phyloP scores from a whole-genome alignment of 306 rosid genomes.

The Astragalus membranaceus region DNA sequence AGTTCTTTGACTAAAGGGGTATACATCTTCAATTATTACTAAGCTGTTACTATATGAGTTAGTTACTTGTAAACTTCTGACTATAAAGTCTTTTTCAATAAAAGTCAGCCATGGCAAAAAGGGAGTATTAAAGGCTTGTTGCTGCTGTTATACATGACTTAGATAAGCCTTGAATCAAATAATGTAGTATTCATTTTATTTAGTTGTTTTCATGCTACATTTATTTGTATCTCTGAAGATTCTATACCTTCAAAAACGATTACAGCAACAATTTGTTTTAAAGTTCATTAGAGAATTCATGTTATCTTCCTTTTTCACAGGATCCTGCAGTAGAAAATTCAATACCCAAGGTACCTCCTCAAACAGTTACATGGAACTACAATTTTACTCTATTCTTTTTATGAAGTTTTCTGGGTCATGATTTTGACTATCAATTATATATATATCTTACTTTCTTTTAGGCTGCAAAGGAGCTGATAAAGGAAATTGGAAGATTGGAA shows the following conservation, averaged over 20 bases:
- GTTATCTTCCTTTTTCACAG: constrained; percentile 47
- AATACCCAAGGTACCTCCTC: constrained; percentile 58
- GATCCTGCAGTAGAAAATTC: constrained; percentile 39
- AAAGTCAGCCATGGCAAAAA: neutral
- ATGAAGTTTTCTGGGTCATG: neutral
- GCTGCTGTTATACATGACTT: neutral
- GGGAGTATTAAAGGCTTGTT: neutral
- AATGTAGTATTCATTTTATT: neutral
- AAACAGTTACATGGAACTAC: neutral
- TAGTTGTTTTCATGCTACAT: constrained; percentile 10
- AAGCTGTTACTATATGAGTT: neutral
- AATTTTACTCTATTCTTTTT: neutral
- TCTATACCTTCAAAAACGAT: constrained; percentile 63
- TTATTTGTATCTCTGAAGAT: constrained; percentile 43
- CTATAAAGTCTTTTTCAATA: neutral
- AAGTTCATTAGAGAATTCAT: constrained; percentile 67
- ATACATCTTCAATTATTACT: constrained; percentile 6
- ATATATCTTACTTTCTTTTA: constrained; percentile 25
- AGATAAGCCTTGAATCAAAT: neutral
- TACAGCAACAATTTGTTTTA: constrained; percentile 57
- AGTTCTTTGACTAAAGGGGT: constrained; percentile 78
- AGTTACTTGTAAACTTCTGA: constrained; percentile 2
- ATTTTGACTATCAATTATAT: constrained; percentile 8
- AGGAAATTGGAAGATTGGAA: constrained; percentile 77
- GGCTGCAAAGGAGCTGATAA: constrained; percentile 71